Evolutionary conservation across 2,329 filamentous ascomycete species (phyloP), one percentile per base, ranked within the genome.

Genomic region (Nectriaceae sp.): DNA sequence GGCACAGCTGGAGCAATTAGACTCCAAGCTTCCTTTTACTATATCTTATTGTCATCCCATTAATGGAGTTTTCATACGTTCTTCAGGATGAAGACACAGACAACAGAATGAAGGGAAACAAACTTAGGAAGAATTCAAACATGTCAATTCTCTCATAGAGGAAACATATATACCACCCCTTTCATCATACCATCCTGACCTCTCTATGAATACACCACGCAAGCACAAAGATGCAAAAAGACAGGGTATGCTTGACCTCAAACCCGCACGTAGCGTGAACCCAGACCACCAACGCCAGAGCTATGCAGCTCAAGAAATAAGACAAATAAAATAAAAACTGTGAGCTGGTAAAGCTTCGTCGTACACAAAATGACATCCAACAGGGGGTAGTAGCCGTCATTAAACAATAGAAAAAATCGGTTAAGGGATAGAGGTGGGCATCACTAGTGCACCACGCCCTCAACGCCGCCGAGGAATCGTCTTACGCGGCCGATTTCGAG

Each of bases 391-490:
- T 13, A 13, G 13, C 24, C 13, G 24, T 13, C n/a, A n/a, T 6
- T 29, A n/a, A 19, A 11, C 16, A 6, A 10, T 36, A 36, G 13
- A 36, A 36, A n/a, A 36, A 36, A 36, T 10, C 10, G 26, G 26
- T 8, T 31, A 31, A 31, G 15, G 26, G 26, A 31, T 31, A 31
- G 26, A 31, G 10, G 16, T 6, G 15, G 46, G 19, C 49, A 52
- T 53, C 40, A 62, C 65, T 66, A 75, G 56, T 72, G 69, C 52
- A 74, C 72, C 37, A 79, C 80, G 2, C 81, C 84, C 62, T 92
- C 89, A 3, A 95, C 88, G 47, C 89, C 87, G 22, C 87, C 81
- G 47, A 96, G 73, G 64, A 96, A 95, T 44, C 91, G 83, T 58
- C 88, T 78, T 11, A 96, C 88, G 8, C 90, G 75, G 0, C 82